Evolutionary conservation across 1,284 basidiomycete genomes (phyloP).

Genomic region (Boletus chippewaensis): DNA sequence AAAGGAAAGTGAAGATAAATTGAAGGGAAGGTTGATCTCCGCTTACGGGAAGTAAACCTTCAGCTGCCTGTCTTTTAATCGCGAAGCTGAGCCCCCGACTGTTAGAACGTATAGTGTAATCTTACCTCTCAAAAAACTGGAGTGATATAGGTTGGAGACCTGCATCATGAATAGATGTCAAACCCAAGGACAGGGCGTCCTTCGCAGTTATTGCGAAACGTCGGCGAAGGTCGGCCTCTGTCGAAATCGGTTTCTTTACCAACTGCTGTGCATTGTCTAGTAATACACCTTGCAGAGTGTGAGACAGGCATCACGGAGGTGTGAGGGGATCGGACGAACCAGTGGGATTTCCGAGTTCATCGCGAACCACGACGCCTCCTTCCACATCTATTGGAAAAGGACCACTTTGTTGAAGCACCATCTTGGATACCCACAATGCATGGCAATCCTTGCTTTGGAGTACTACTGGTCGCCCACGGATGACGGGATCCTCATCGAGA

Average conservation of each 20-base stretch:
- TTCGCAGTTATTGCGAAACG: constrained; percentile 60
- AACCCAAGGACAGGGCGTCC: constrained; percentile 63
- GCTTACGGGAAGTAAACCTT: constrained; percentile 57
- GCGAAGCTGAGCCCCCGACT: neutral
- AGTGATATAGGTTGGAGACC: constrained; percentile 64
- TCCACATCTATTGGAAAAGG: constrained; percentile 61
- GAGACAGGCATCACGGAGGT: neutral
- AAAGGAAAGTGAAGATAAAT: neutral
- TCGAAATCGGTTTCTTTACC: constrained; percentile 56
- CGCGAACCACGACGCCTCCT: constrained; percentile 76
- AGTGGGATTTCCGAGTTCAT: constrained; percentile 63
- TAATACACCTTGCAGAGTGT: constrained; percentile 46
- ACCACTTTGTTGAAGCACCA: constrained; percentile 52
- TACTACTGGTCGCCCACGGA: constrained; percentile 63
- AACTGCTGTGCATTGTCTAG: constrained; percentile 69
- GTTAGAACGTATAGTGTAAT: neutral
- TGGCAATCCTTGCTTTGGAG: constrained; percentile 86
- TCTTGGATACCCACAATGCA: constrained; percentile 78
- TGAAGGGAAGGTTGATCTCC: neutral
- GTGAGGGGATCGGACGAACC: constrained; percentile 39
- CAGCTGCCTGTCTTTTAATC: constrained; percentile 44
- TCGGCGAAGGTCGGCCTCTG: constrained; percentile 55
- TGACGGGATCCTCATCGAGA: constrained; percentile 62
- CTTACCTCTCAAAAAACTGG: constrained; percentile 55
- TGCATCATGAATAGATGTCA: constrained; percentile 84